A percentile compares a stretch with the other conserved stretches of the same genome.
Evolutionary conservation across 768 basidiomycete genomes (phyloP).

Genomic region (Epithele typhae): DNA sequence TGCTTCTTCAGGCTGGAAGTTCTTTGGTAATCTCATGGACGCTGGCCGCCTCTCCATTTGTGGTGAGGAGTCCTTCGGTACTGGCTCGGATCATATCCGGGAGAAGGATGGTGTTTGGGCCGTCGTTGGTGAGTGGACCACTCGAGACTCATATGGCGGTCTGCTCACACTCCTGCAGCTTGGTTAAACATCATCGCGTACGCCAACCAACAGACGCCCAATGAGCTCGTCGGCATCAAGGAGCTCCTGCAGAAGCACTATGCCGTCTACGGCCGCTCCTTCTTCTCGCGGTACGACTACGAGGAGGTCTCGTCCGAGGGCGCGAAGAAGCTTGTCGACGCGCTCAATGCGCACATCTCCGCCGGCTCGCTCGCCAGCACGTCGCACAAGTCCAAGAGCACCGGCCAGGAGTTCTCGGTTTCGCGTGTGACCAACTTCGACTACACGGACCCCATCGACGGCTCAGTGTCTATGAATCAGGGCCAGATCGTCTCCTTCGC

Average conservation of each 20-base stretch:
- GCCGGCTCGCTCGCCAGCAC: constrained; percentile 65
- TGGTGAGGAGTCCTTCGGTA: constrained; percentile 98
- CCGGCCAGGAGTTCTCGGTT: constrained; percentile 71
- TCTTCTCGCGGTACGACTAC: constrained; percentile 99
- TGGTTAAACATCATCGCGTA: constrained; percentile 98
- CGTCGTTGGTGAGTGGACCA: constrained; percentile 65
- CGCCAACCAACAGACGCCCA: constrained; percentile 71
- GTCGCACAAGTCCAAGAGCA: constrained; percentile 61
- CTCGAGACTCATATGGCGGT: neutral
- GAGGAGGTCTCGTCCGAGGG: constrained; percentile 94
- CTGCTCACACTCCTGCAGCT: constrained; percentile 43
- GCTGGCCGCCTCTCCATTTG: constrained; percentile 97
- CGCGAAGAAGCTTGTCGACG: constrained; percentile 79
- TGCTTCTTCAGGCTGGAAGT: constrained; percentile 82
- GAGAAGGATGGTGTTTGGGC: constrained; percentile 99
- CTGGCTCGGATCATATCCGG: constrained; percentile 99
- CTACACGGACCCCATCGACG: constrained; percentile 98
- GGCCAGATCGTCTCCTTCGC: constrained; percentile 89
- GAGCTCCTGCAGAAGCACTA: constrained; percentile 89
- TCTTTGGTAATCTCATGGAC: constrained; percentile 99
- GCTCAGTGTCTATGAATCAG: constrained; percentile 90
- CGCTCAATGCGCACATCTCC: constrained; percentile 69
- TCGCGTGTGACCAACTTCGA: constrained; percentile 80
- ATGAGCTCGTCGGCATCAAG: constrained; percentile 82
- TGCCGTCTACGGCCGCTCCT: constrained; percentile 88